A percentile compares a stretch with the other conserved stretches of the same genome.
Evolutionary conservation across 139 green algal genomes (phyloP).

Genomic region (Volvox africanus): DNA sequence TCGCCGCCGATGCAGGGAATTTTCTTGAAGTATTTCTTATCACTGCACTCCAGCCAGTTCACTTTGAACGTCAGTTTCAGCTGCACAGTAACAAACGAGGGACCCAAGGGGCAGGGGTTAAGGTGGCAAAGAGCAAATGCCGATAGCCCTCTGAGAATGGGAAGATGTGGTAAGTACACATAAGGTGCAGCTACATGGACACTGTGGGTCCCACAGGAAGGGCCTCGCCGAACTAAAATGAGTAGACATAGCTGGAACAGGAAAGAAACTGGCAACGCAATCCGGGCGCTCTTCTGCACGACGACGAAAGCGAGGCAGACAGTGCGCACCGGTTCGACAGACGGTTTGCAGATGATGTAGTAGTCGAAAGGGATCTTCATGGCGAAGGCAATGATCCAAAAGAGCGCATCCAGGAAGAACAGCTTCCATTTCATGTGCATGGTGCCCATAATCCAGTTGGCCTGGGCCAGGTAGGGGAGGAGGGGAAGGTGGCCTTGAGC

Average conservation of each 20-base stretch:
- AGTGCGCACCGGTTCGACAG: conserved; percentile 34
- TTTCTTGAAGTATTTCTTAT: background rate
- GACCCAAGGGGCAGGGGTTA: no score
- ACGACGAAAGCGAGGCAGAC: background rate
- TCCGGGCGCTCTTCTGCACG: no score
- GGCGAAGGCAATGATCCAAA: conserved; percentile 60
- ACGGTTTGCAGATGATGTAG: conserved; percentile 58
- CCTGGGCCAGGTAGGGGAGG: background rate
- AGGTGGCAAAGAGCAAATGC: no score
- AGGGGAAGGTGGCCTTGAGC: no score
- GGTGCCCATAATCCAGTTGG: conserved; percentile 49
- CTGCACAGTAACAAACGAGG: background rate
- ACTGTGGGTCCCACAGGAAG: no score
- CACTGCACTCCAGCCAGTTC: conserved; percentile 38
- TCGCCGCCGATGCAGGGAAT: conserved; percentile 60
- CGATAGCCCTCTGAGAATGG: no score
- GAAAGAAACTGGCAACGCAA: no score
- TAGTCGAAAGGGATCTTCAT: conserved; percentile 73
- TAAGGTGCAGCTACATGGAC: no score
- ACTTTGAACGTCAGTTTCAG: conserved; percentile 23
- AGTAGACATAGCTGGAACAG: no score
- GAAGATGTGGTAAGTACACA: no score
- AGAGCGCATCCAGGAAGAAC: conserved; percentile 52
- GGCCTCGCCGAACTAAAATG: no score
- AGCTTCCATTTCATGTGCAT: conserved; percentile 64